A percentile compares a stretch with the other conserved stretches of the same genome.
Conservation (phyloP, 139 green algal genomes). For the Spirogloea muscicola region DNA sequence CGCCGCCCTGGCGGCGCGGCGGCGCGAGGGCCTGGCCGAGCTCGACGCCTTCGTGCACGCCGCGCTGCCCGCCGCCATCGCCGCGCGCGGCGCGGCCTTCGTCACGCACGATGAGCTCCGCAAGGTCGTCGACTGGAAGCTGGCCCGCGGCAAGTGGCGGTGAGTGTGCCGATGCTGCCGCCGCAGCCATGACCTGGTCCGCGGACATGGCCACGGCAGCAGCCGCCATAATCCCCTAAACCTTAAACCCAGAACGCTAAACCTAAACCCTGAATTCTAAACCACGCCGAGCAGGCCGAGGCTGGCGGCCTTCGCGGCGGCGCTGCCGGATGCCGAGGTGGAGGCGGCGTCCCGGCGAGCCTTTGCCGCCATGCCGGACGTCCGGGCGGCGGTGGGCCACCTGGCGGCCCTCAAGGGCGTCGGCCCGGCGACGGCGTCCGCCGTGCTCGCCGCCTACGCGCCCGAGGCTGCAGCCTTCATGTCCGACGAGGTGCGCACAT, state of each 20-base stretch:
- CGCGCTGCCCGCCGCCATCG: too few relatives aligned
- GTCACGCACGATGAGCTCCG: conserved; percentile 28
- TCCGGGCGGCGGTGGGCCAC: not conserved
- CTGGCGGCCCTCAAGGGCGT: conserved; percentile 28
- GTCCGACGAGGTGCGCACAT: conserved; percentile 26
- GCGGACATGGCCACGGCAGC: not conserved
- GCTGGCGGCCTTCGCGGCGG: conserved; percentile 12
- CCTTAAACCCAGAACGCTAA: not conserved
- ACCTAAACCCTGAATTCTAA: not conserved
- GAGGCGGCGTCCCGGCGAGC: not conserved
- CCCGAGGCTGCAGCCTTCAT: conserved; percentile 31
- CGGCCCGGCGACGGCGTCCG: conserved; percentile 30
- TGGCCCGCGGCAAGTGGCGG: conserved; percentile 37
- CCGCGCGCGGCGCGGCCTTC: too few relatives aligned
- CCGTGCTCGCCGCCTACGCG: conserved; percentile 6
- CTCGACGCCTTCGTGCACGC: too few relatives aligned
- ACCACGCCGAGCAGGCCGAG: conserved; percentile 5
- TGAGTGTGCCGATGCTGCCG: not conserved
- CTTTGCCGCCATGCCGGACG: conserved; percentile 11
- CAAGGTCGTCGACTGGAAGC: conserved; percentile 40
- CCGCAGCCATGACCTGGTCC: not conserved
- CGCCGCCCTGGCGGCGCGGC: too few relatives aligned
- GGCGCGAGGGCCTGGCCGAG: too few relatives aligned
- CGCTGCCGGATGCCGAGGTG: conserved; percentile 19
- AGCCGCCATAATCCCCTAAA: not conserved